Percentiles rank a stretch among this genome's conserved stretches.
Evolutionary conservation across 2,329 filamentous ascomycete species (phyloP).

Genomic region (Ceratocystiopsis sp.): DNA sequence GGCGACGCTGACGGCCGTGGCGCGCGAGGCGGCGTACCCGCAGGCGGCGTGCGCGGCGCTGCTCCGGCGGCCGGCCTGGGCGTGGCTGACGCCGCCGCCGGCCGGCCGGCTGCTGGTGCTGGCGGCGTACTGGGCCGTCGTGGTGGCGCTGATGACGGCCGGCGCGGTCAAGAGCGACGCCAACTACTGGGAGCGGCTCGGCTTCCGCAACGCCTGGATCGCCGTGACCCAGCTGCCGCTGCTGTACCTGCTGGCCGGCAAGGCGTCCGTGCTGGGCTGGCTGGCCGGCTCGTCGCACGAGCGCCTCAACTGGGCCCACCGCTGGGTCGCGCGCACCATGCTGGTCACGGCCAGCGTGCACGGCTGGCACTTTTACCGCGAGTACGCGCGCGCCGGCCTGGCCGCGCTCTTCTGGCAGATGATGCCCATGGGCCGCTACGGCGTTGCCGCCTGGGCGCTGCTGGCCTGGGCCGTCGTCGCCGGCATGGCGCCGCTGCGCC

Average conservation of each 20-base stretch:
- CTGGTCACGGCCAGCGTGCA: conserved; percentile 52
- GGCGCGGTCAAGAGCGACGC: conserved; percentile 31
- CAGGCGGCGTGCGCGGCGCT: conserved; percentile 31
- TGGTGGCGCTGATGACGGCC: conserved; percentile 39
- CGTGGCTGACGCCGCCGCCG: conserved; percentile 41
- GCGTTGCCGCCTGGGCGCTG: conserved; percentile 48
- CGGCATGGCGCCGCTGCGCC: conserved; percentile 45
- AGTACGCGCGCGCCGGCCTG: conserved; percentile 44
- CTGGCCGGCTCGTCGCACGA: conserved; percentile 50
- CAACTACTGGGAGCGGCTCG: conserved; percentile 46
- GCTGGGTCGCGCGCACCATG: conserved; percentile 54
- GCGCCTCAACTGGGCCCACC: conserved; percentile 55
- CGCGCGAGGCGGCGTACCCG: conserved; percentile 38
- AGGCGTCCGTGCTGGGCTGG: conserved; percentile 40
- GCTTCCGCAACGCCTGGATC: conserved; percentile 51
- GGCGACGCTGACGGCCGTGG: conserved; percentile 40
- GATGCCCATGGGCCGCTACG: conserved; percentile 50
- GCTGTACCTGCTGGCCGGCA: conserved; percentile 43
- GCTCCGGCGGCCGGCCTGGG: conserved; percentile 16
- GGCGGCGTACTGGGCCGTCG: conserved; percentile 38
- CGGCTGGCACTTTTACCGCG: conserved; percentile 49
- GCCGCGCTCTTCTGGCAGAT: conserved; percentile 39
- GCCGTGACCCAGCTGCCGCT: conserved; percentile 47
- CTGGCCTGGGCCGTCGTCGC: conserved; percentile 48
- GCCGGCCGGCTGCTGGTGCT: conserved; percentile 38